Evolutionary conservation across 2,329 filamentous ascomycete species (phyloP), one percentile per base, ranked within the genome.

Genomic region (Domatiomyces globalis): DNA sequence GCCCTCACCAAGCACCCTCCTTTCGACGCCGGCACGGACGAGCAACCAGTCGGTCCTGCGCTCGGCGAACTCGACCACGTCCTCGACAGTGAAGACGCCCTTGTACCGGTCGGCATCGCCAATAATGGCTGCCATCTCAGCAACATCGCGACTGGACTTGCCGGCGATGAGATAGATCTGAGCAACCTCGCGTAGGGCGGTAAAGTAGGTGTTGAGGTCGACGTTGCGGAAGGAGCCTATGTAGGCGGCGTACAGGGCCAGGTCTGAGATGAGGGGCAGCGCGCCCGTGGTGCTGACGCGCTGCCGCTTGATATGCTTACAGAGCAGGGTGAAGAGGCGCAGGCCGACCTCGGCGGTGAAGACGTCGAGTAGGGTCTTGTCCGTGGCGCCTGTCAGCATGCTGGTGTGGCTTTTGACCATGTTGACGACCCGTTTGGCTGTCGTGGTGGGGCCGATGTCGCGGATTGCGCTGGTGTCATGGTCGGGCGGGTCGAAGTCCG

Each of bases 331-430:
- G 70, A 96, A 98, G 49, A 98, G 77, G 22, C 92, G 84, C 57
- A 95, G 78, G 0, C 92, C 92, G 22, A 98, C 90, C 71, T 98
- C 92, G 68, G 92, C 87, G 67, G 95, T 95, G 75, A 98, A 98
- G 12, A 98, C 92, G 64, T 98, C 92, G 22, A 98, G 81, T 76
- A 95, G 94, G 56, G 87, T 90, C 73, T 98, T 98, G 66, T 98
- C 92, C 1, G 90, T 96, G 65, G 87, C 94, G 55, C 92, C 92
- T 3, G 86, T 80, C 10, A 98, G 76, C 87, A 98, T 95, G 63
- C 78, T 81, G 1, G 89, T 96, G 66, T 98, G 92, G 15, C 84
- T 84, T 19, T 83, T 83, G 12, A 96, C 85, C 43, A 96, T 80
- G 43, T 87, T 82, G 22, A 95, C 85, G 48, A 98, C 82, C 49